Evolutionary conservation across 208 protist genomes (phyloP), one percentile per base, ranked within the genome.

Genomic region (Trypanosoma rangeli): DNA sequence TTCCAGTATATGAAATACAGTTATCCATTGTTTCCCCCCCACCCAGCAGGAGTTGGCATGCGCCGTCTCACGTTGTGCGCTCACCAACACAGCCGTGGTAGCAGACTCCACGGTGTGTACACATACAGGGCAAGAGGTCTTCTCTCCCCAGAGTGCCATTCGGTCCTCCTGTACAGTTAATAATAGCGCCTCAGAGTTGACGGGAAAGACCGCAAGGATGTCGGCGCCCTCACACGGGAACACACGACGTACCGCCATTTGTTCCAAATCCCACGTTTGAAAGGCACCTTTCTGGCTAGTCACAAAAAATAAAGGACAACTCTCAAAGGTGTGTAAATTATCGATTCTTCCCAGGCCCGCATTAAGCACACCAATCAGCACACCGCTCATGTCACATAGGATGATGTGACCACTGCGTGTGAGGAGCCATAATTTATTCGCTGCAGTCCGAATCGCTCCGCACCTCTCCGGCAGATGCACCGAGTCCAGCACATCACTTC

Each of bases 11-110:
- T n/a, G 58, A 64, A 72, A 72, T 31, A 72, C 42, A 50, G 29
- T 50, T 65, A 72, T 72, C 67, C 67, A 72, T 50, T 56, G 55
- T 26, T 31, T 54, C 33, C 58, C 67, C n/a, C 58, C 67, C 16
- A 57, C 33, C 57, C 67, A 72, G 39, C 55, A 72, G 22, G 22
- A 37, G 33, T 72, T 48, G 16, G 44, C 15, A 72, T 16, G 35
- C 18, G n/a, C 2, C 16, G 22, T 3, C 16, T 39, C 33, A 46
- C 24, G 22, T 50, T 18, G 1, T 49, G 58, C 44, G 10, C 35
- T 3, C 9, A 65, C 29, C 10, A 63, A 24, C 31, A 64, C 67
- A 49, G 67, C 67, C n/a, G 58, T 10, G 29, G 1, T 29, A 5
- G 48, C 48, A 33, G 33, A 56, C 29, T 72, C 67, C 18, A 72